Evolutionary conservation across 202 grass and related monocot genomes (phyloP), one percentile per base, ranked within the genome.

Genomic region (Carex arenaria): DNA sequence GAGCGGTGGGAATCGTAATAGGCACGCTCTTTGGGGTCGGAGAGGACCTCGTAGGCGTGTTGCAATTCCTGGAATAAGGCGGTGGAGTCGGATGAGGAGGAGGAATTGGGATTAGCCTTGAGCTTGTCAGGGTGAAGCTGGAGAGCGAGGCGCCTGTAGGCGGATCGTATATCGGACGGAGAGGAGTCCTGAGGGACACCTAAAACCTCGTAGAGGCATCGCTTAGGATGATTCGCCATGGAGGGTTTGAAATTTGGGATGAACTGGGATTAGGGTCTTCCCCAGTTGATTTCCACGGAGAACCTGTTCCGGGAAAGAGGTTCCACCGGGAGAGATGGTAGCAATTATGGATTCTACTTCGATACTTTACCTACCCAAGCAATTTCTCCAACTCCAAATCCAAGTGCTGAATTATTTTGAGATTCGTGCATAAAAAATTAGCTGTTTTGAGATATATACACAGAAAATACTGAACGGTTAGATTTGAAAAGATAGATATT

Each of bases 1-100:
- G 92, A 95, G 30, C 95, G 92, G 81, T 98, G 95, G 30, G 92
- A 95, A 62, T 98, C 93, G 86, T 98, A 98, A 85, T 93, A 95
- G 81, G 89, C 75, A 43, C 95, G 93, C 85, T 98, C 95, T 47
- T 91, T 90, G 0, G 92, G 88, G 61, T 98, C 95, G 56, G 95
- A 98, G 71, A 98, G 92, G 38, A 98, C 93, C 70, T 94, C 94
- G 73, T 98, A 92, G 6, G 93, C 95, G 40, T 95, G 91, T 74
- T 89, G 90, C 56, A 98, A 82, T 82, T 98, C 95, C 89, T 98
- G 95, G 88, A 98, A 98, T 70, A 93, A 89, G 81, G 95, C 88
- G n/a, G 95, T 98, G 61, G 95, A 93, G 47, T 89, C 84, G 13
- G 79, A 85, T 28, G 83, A 15, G 22, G 85, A 15, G 22, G 85